These are phyloP conservation scores for Lasiosphaeria miniovina DNA, from an alignment of 495 filamentous ascomycete species.

Conservation along the genomic window DNA sequence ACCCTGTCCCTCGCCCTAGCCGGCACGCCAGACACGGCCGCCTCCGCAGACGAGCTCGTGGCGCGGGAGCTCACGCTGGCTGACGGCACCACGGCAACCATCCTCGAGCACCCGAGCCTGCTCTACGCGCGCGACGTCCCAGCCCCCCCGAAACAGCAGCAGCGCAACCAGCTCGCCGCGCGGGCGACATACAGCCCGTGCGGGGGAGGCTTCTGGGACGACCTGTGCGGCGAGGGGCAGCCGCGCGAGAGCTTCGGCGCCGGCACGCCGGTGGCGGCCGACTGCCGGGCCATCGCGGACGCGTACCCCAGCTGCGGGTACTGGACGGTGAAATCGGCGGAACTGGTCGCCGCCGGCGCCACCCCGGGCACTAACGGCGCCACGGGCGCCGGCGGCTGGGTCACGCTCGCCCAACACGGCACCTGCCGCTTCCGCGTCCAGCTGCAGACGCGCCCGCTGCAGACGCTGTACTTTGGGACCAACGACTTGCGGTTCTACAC, in stretches of 20 bases:
- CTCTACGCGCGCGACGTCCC: neutral
- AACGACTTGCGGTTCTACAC: constrained; percentile 16
- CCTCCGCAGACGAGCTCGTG: neutral
- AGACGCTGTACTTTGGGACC: constrained; percentile 6
- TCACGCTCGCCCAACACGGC: constrained; percentile 6
- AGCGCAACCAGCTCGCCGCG: neutral
- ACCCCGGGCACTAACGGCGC: neutral
- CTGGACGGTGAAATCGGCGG: constrained; percentile 6
- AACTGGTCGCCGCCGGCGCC: neutral
- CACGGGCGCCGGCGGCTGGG: constrained; percentile 2
- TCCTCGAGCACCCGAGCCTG: neutral
- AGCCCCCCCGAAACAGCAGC: neutral
- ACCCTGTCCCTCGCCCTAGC: neutral
- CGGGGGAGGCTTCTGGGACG: neutral
- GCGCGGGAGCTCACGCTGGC: neutral
- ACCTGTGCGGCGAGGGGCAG: constrained; percentile 14
- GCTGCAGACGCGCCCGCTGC: constrained; percentile 5
- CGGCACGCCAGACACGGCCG: neutral
- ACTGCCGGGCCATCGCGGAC: constrained; percentile 9
- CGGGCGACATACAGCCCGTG: neutral
- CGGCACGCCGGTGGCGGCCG: constrained; percentile 10
- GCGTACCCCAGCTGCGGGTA: constrained; percentile 1
- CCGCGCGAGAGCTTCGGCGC: constrained; percentile 1
- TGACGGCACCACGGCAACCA: neutral
- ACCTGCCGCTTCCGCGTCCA: constrained; percentile 12